Base-by-base conservation (phyloP, 2,329 filamentous ascomycete species). In the Diplodia corticola region DNA sequence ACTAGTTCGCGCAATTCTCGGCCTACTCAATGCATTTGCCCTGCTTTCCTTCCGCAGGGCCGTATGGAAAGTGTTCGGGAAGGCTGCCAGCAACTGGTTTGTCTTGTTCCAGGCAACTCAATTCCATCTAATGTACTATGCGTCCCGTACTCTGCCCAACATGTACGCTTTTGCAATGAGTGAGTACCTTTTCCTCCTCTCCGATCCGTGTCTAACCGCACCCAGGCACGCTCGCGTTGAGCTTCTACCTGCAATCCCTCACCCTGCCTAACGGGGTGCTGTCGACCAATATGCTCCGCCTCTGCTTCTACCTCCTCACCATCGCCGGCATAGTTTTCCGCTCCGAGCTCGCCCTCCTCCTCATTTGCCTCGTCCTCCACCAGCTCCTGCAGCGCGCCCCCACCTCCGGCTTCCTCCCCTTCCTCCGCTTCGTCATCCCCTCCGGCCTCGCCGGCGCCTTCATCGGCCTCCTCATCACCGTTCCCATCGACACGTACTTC, bases 111-210 rank as follows among this genome's bases (percentile, higher is more conserved):
- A 93, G 74, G 86, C 87, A 1, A 89, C 88, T 77, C 94, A 98
- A 78, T 99, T 99, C 74, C 95, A 99, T 79, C 81, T 96, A 68
- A 84, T 95, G 68, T 99, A 92, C 79, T 99, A 99, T 81, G 90
- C 93, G 15, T 95, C 93, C 17, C 85, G 95, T 68, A 95, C 93
- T 2, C 80, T 99, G 70, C 95, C 95, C 1, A 99, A 99, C 76
- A 97, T 96, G 90, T 96, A 97, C 79, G 93, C 95, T 22, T 95
- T 98, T 80, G 87, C 88, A 10, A 80, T 97, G 67, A 92, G 90
- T 94, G 82, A 78, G 89, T 83, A 20, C 40, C 13, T 0, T 1
- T 22, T 17, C 37, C 20, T 6, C 13, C 12, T 20, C 1, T 22
- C 22, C 24, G 4, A 15, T 48, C 15, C 54, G 33, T 17, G 33